Percentiles rank a stretch among this genome's conserved stretches.
Conservation (phyloP, 139 green algal species). For the Tetratostichococcus sp. region DNA sequence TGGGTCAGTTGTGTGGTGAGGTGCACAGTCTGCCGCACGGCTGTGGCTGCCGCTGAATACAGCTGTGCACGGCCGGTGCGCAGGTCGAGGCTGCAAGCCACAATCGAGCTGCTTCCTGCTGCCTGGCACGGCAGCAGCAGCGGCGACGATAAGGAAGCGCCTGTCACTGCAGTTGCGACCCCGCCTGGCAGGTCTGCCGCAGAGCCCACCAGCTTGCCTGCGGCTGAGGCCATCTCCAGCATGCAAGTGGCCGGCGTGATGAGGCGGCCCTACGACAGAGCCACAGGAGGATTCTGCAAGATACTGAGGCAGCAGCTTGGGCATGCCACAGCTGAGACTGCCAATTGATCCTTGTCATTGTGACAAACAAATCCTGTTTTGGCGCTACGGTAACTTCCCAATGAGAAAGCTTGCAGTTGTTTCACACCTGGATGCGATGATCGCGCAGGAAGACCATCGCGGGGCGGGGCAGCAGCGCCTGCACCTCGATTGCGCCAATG, state of each 20-base stretch:
- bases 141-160: constrained; percentile 15
- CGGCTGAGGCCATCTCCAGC: constrained; percentile 36
- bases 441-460: constrained; percentile 19
- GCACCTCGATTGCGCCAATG: constrained; percentile 1
- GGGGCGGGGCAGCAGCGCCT: not conserved
- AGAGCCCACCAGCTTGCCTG: constrained; percentile 10
- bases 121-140: not conserved
- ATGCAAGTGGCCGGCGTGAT: constrained; percentile 48
- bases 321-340: too few species aligned
- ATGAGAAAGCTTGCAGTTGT: too few species aligned
- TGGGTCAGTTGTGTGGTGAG: not conserved
- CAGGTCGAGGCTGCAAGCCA: not conserved
- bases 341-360: too few species aligned
- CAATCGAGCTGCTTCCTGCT: not conserved
- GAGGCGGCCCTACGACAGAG: constrained; percentile 24
- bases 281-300: too few species aligned
- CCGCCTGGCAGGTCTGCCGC: not conserved
- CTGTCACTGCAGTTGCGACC: constrained; percentile 4
- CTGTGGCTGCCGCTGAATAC: not conserved
- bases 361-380: too few species aligned
- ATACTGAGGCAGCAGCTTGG: too few species aligned
- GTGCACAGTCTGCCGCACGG: not conserved
- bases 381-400: too few species aligned
- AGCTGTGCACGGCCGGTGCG: not conserved
- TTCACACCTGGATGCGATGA: constrained; percentile 8